Evolutionary conservation across 2,329 filamentous ascomycete species (phyloP).

Genomic region (Rhynchosporium agropyri): DNA sequence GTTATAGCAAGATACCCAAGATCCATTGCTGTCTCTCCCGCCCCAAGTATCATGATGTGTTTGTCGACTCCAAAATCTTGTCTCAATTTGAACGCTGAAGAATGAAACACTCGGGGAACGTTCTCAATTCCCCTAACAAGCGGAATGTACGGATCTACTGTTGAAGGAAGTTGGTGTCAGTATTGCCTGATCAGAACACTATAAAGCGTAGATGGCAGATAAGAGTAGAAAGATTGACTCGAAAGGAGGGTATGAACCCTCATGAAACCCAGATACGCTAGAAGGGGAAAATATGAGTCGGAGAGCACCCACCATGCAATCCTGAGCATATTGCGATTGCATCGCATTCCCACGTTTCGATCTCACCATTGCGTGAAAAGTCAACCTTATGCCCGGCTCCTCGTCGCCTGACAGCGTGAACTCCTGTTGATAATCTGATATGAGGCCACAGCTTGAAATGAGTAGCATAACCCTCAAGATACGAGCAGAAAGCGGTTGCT

Average conservation of each 20-base stretch:
- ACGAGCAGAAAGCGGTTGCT: slow-evolving; percentile 46
- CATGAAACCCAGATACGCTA: no score
- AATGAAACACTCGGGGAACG: slow-evolving; percentile 47
- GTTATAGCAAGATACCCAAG: slow-evolving; percentile 50
- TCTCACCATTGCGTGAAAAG: slow-evolving; percentile 16
- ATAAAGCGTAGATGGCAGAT: no score
- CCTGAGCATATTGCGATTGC: slow-evolving; percentile 51
- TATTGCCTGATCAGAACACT: no score
- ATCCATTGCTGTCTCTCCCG: slow-evolving; percentile 52
- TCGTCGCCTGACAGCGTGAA: slow-evolving; percentile 33
- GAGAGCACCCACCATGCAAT: slow-evolving; percentile 40
- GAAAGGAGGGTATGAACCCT: no score
- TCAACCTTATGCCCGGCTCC: slow-evolving; percentile 24
- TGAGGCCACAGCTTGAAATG: slow-evolving; percentile 44
- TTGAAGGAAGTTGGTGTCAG: no score
- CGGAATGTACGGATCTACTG: slow-evolving; percentile 44
- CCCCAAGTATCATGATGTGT: slow-evolving; percentile 49
- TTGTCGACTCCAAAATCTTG: slow-evolving; percentile 46
- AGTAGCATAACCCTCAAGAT: slow-evolving; percentile 47
- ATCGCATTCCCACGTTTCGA: slow-evolving; percentile 43
- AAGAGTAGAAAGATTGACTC: no score
- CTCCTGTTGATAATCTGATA: slow-evolving; percentile 42
- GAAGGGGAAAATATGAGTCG: no score
- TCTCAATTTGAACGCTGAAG: slow-evolving; percentile 48
- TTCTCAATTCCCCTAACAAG: slow-evolving; percentile 45